Evolutionary conservation across 2,329 filamentous ascomycete genomes (phyloP).

Genomic region (Seiridium cupressi): DNA sequence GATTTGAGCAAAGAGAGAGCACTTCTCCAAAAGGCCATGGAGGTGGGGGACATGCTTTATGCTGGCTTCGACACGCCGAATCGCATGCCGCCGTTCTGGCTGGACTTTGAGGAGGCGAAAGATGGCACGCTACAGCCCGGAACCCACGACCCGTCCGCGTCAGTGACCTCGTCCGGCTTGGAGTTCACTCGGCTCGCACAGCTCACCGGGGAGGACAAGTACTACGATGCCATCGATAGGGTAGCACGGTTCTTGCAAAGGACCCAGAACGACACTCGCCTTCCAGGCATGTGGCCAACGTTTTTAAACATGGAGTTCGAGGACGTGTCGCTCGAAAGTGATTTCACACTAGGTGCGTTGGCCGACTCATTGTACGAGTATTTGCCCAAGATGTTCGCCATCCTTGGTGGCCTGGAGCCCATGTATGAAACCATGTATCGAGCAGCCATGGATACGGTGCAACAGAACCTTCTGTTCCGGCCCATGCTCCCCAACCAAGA

Average conservation of each 20-base stretch:
- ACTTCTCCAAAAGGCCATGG: slow-evolving; percentile 40
- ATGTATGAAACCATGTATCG: slow-evolving; percentile 65
- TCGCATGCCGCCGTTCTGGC: slow-evolving; percentile 53
- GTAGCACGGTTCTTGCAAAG: slow-evolving; percentile 69
- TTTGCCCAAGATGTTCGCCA: slow-evolving; percentile 59
- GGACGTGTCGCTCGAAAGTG: slow-evolving; percentile 33
- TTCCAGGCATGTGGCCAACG: slow-evolving; percentile 76
- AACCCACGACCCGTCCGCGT: slow-evolving; percentile 33
- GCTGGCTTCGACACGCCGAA: slow-evolving; percentile 48
- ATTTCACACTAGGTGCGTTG: slow-evolving; percentile 53
- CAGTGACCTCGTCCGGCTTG: slow-evolving; percentile 60
- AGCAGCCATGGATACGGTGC: slow-evolving; percentile 55
- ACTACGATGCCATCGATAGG: slow-evolving; percentile 73
- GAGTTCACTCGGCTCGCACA: slow-evolving; percentile 72
- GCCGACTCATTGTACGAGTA: slow-evolving; percentile 61
- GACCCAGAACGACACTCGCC: slow-evolving; percentile 64
- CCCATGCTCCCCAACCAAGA: slow-evolving; percentile 61
- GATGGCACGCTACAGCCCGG: slow-evolving; percentile 31
- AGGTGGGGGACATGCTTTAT: slow-evolving; percentile 47
- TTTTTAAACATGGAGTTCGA: slow-evolving; percentile 57
- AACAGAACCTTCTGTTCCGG: slow-evolving; percentile 65
- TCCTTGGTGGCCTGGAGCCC: slow-evolving; percentile 63
- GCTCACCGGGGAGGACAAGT: slow-evolving; percentile 65
- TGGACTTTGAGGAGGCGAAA: slow-evolving; percentile 45
- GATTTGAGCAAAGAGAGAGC: slow-evolving; percentile 40